Evolutionary conservation across 108 stramenopile species (phyloP).

Genomic region (Seminavis robusta): DNA sequence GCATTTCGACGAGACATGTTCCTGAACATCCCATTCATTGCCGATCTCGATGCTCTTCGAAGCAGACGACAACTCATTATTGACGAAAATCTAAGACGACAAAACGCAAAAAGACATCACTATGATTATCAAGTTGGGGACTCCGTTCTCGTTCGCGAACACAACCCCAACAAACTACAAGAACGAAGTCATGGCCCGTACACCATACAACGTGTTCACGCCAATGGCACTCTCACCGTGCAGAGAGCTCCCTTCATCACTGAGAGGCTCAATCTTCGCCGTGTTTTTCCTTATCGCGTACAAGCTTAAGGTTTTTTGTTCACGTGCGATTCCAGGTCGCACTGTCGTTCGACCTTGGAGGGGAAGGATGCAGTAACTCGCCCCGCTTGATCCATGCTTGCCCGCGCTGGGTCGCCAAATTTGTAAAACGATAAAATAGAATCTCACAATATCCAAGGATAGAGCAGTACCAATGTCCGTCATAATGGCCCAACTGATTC

Average conservation of each 20-base stretch:
- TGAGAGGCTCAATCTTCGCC: conserved; percentile 3
- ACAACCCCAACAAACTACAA: neutral
- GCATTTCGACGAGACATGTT: conserved; percentile 29
- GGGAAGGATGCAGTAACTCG: too few species aligned
- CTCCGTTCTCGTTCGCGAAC: neutral
- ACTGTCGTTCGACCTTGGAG: too few species aligned
- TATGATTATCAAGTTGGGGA: conserved; percentile 15
- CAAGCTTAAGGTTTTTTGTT: too few species aligned
- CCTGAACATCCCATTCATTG: conserved; percentile 20
- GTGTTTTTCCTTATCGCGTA: neutral
- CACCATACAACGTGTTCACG: neutral
- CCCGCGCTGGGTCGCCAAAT: too few species aligned
- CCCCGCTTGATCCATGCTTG: too few species aligned
- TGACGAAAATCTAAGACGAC: neutral
- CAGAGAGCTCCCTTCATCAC: neutral
- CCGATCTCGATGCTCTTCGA: conserved; percentile 11
- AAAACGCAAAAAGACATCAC: neutral
- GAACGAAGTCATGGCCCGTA: neutral
- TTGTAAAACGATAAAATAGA: too few species aligned
- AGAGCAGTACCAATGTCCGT: too few species aligned
- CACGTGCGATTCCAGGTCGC: too few species aligned
- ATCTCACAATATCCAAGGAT: too few species aligned
- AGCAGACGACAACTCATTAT: conserved; percentile 7
- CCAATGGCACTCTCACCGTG: conserved; percentile 8
- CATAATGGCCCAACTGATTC: too few species aligned